Evolutionary conservation across 139 green algal species (phyloP), one percentile per base, ranked within the genome.

Genomic region (Chlorella sp.): DNA sequence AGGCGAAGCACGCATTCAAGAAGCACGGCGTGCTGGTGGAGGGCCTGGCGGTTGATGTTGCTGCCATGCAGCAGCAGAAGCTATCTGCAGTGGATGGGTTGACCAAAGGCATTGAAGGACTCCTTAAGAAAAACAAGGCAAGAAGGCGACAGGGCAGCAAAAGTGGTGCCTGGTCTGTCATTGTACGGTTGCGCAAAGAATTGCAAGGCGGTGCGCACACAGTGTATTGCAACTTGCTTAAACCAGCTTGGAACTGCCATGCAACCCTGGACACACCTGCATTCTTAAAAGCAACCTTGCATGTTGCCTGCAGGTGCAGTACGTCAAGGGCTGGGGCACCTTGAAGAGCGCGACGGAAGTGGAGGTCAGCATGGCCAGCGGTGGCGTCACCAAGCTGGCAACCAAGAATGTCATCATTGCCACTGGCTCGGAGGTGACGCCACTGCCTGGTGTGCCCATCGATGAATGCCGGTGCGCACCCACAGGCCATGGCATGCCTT

Each of bases 81-180:
- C 91, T 96, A 42, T 94, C 94, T 1, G 96, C 97, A 15, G 97
- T 99, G 19, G 85, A 91, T 11, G 97, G 98, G 11, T 91, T 99
- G 2, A 99, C 98, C 28, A 99, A 98, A 92, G 98, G 98, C 61
- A 98, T 99, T 73, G 98, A 99, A 93, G 96, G 97, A 18, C 95
- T 99, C 12, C 97, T 99, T 94, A 99, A 99, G 90, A 99, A 99
- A 95, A 99, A 99, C 95, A 99, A 99, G 96, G 97, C 97, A 36
- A 15, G 34, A 26, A 1, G 34, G 71, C 19, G 3, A n/a, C 22
- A 3, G 21, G 36, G 19, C 34, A 9, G 75, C 30, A 14, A 11
- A 81, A 24, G 48, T 48, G 18, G 3, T 81, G 36, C 18, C 34
- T 42, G n/a, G n/a, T 9, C 48, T 57, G 5, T 9, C 5, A 16